Conservation (phyloP, 139 green algal genomes). For the Eudorina sp. region DNA sequence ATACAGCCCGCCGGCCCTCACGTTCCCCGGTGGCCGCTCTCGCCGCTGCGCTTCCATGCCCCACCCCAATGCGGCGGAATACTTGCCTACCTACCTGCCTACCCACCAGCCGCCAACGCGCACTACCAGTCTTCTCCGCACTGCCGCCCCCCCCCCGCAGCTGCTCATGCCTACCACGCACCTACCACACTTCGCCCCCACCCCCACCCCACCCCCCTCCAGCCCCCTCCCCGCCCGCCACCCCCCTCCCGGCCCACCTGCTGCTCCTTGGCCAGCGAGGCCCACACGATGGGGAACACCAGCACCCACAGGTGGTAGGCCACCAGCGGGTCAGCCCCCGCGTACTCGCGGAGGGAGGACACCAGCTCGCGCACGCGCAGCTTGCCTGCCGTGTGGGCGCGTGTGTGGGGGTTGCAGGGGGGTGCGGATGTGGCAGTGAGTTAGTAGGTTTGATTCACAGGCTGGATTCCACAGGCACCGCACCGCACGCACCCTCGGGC, state of each 20-base stretch:
- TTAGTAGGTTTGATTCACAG: neutral
- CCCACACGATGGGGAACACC: constrained; percentile 99
- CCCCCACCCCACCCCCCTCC: neutral
- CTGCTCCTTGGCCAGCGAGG: constrained; percentile 93
- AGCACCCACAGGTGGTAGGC: constrained; percentile 88
- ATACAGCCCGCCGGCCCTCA: too few species aligned
- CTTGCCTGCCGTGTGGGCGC: constrained; percentile 51
- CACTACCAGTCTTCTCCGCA: too few species aligned
- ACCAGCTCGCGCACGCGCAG: constrained; percentile 84
- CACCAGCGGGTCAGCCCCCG: constrained; percentile 73
- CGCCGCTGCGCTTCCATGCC: too few species aligned
- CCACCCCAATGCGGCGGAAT: too few species aligned
- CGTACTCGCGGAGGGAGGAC: constrained; percentile 85
- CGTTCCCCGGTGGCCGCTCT: too few species aligned
- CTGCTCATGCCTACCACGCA: neutral
- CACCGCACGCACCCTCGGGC: too few species aligned
- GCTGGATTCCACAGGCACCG: too few species aligned
- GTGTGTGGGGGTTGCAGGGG: neutral
- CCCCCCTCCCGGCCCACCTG: constrained; percentile 70
- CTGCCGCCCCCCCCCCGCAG: neutral
- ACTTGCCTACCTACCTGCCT: too few species aligned
- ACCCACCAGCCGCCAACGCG: too few species aligned
- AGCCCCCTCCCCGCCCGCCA: neutral
- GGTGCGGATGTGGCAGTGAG: neutral
- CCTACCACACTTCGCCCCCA: neutral